Evolutionary conservation across 177 flowering plant genomes (phyloP).

Genomic region (Vitis hybrid): DNA sequence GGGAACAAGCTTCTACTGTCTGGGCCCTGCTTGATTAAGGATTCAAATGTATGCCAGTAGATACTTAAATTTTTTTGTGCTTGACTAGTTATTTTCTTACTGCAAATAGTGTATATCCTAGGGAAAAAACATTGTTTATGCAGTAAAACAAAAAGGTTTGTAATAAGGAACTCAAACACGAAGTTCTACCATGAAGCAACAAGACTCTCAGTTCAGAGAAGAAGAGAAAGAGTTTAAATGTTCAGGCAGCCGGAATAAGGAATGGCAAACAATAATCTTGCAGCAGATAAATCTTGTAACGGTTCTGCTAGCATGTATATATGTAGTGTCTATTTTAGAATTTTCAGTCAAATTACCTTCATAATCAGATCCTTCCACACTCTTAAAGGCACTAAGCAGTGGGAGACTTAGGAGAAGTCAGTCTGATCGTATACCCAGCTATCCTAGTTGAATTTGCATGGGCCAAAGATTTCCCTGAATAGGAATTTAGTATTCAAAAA

Average conservation of each 20-base stretch:
- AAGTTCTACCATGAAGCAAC: background rate
- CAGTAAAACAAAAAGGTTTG: no score
- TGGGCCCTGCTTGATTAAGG: slow-evolving; percentile 32
- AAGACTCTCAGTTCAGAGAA: background rate
- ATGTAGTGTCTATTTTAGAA: slow-evolving; percentile 54
- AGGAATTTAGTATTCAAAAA: background rate
- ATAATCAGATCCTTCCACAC: slow-evolving; percentile 93
- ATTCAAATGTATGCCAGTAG: background rate
- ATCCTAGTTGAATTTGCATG: slow-evolving; percentile 43
- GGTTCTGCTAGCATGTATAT: slow-evolving; percentile 68
- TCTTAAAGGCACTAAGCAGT: slow-evolving; percentile 91
- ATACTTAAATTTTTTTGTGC: background rate
- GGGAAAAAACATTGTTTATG: no score
- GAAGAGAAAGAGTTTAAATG: background rate
- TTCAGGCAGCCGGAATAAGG: background rate
- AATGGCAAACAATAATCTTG: background rate
- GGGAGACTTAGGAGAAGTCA: slow-evolving; percentile 89
- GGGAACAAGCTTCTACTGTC: slow-evolving; percentile 37
- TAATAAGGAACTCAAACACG: background rate
- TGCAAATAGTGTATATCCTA: no score
- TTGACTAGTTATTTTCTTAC: no score
- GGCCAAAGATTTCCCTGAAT: slow-evolving; percentile 59
- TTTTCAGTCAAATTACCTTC: slow-evolving; percentile 73
- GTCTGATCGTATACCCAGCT: slow-evolving; percentile 51
- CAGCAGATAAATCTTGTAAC: slow-evolving; percentile 43